Percentiles rank a stretch among this genome's conserved stretches.
Evolutionary conservation across 805 yeast species (phyloP).

Genomic region (Spathaspora gorwiae): DNA sequence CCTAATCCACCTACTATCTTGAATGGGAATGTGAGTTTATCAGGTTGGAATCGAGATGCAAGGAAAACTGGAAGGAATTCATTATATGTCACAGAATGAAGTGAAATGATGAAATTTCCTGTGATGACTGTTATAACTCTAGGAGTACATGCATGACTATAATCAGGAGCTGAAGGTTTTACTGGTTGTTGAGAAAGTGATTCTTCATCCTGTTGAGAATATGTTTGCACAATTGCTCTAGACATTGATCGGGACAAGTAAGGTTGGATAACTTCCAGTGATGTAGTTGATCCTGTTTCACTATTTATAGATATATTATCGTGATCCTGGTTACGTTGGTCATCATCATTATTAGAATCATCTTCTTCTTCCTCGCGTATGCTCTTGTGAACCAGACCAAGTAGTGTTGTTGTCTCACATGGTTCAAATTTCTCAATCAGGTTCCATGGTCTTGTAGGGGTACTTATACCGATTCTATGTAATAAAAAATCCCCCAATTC

Average conservation of each 20-base stretch:
- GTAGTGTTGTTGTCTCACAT: background rate
- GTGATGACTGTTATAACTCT: conserved; percentile 27
- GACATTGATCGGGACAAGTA: conserved; percentile 8
- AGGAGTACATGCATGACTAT: conserved; percentile 19
- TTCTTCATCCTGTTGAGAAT: conserved; percentile 9
- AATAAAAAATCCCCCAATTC: conserved; percentile 29
- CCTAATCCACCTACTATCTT: conserved; percentile 36
- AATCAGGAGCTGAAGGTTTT: conserved; percentile 2
- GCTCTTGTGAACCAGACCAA: background rate
- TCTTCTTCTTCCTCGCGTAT: background rate
- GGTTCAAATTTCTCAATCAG: background rate
- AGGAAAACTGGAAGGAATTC: conserved; percentile 37
- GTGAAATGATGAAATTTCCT: conserved; percentile 31
- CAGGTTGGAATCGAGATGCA: conserved; percentile 25
- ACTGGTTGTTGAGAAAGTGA: background rate
- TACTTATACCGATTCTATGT: conserved; percentile 15
- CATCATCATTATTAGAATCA: background rate
- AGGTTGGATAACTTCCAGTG: conserved; percentile 7
- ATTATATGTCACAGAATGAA: conserved; percentile 27
- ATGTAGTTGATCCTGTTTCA: background rate
- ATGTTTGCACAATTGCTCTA: conserved; percentile 13
- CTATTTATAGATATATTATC: conserved; percentile 3
- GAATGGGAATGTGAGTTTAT: conserved; percentile 28
- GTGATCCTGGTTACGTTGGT: background rate
- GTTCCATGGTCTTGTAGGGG: conserved; percentile 7